Conservation (phyloP, 169 alveolate species). For the Plasmodium blacklocki region DNA sequence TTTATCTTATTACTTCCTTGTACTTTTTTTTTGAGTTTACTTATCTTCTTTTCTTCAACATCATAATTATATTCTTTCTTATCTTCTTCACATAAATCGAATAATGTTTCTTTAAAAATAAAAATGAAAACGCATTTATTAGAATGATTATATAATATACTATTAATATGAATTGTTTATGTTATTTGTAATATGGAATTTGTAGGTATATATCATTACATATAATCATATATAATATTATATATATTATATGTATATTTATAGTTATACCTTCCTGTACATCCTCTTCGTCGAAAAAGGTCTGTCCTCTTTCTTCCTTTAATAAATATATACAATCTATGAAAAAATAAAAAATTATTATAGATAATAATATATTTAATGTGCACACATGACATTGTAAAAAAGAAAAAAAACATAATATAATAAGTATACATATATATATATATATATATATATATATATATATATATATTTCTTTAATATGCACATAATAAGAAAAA, state of each 20-base stretch:
- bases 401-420: too few relatives aligned
- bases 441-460: neutral
- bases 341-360: neutral
- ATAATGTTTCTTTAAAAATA: slow-evolving; percentile 32
- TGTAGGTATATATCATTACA: too few relatives aligned
- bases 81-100: slow-evolving; percentile 65
- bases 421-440: neutral
- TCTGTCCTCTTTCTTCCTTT: slow-evolving; percentile 20
- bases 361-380: too few relatives aligned
- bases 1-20: slow-evolving; percentile 3
- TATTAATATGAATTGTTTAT: too few relatives aligned
- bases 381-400: neutral
- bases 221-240: neutral
- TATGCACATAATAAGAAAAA: too few relatives aligned
- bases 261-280: slow-evolving; percentile 31
- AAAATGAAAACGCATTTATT: neutral
- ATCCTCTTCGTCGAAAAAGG: slow-evolving; percentile 52
- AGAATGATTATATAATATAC: neutral
- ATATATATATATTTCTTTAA: neutral
- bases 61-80: slow-evolving; percentile 70
- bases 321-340: slow-evolving; percentile 56
- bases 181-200: too few relatives aligned
- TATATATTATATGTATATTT: neutral
- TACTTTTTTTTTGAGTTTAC: slow-evolving; percentile 22
- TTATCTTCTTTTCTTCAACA: slow-evolving; percentile 62